These are phyloP conservation scores for Monilinia vaccinii-corymbosi DNA, from an alignment of 2,329 filamentous ascomycete species.

Conservation along the genomic window DNA sequence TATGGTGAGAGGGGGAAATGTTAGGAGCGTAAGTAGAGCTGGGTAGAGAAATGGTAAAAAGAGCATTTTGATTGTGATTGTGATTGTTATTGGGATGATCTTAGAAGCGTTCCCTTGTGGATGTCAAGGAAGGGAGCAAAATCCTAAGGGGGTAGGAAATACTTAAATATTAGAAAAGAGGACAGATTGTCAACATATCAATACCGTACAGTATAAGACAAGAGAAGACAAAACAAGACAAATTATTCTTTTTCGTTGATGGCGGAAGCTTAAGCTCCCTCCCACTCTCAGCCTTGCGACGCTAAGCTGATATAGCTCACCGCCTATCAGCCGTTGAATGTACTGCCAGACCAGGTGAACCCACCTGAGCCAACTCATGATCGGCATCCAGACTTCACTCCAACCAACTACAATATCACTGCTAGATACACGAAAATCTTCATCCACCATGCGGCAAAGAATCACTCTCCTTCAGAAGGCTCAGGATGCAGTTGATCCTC, in stretches of 20 bases:
- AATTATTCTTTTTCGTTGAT: background rate
- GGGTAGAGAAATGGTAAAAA: conserved; percentile 19
- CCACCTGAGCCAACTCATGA: background rate
- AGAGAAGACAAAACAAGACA: too few species aligned
- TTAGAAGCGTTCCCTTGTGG: background rate
- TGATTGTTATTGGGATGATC: background rate
- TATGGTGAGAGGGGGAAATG: conserved; percentile 11
- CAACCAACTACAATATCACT: background rate
- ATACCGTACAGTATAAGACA: too few species aligned
- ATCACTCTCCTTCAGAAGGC: conserved; percentile 68
- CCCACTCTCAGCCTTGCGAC: conserved; percentile 1
- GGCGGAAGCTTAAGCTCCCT: background rate
- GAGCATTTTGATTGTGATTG: conserved; percentile 17
- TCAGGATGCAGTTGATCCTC: conserved; percentile 55
- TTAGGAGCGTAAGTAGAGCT: conserved; percentile 23
- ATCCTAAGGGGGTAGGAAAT: background rate
- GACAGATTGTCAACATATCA: conserved; percentile 5
- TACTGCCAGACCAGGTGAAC: background rate
- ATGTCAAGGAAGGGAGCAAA: background rate
- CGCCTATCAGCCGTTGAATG: background rate
- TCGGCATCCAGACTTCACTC: background rate
- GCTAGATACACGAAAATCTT: background rate
- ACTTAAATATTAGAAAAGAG: background rate
- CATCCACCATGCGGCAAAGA: conserved; percentile 61
- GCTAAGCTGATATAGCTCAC: background rate